Conservation (phyloP, 345 rosid species). For the Gossypium herbaceum region DNA sequence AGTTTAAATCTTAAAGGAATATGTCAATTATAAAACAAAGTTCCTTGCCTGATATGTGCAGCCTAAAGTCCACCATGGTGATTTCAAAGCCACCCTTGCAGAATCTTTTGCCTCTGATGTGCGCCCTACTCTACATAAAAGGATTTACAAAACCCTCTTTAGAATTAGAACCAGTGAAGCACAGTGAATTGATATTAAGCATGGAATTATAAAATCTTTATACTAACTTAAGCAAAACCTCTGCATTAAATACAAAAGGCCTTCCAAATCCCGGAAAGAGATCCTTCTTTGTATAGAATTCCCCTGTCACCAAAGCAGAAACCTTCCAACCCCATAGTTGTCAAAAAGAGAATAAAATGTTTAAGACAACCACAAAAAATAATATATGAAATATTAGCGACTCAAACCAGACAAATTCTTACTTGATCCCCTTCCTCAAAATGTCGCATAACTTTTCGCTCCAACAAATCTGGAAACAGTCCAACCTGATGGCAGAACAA, state of each 20-base stretch:
- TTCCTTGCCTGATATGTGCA: slow-evolving; percentile 57
- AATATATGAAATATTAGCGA: background rate
- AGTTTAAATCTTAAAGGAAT: background rate
- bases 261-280: slow-evolving; percentile 89
- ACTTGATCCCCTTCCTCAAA: slow-evolving; percentile 72
- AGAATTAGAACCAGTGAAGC: slow-evolving; percentile 5
- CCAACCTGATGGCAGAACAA: slow-evolving; percentile 53
- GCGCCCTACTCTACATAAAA: slow-evolving; percentile 56
- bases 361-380: slow-evolving; percentile 1
- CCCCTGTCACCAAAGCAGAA: slow-evolving; percentile 86
- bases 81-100: slow-evolving; percentile 77
- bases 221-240: slow-evolving; percentile 59
- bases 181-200: background rate
- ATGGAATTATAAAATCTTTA: slow-evolving; percentile 11
- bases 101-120: slow-evolving; percentile 80
- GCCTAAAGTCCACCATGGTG: slow-evolving; percentile 95
- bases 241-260: slow-evolving; percentile 81
- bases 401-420: slow-evolving; percentile 24
- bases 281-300: slow-evolving; percentile 73
- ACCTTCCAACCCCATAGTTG: slow-evolving; percentile 41
- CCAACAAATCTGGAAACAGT: slow-evolving; percentile 76
- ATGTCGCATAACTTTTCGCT: slow-evolving; percentile 66
- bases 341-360: background rate
- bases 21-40: slow-evolving; percentile 2
- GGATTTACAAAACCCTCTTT: slow-evolving; percentile 14